Evolutionary conservation across 495 filamentous ascomycete genomes (phyloP), one percentile per base, ranked within the genome.

Genomic region (Tuber microsphaerosporum): DNA sequence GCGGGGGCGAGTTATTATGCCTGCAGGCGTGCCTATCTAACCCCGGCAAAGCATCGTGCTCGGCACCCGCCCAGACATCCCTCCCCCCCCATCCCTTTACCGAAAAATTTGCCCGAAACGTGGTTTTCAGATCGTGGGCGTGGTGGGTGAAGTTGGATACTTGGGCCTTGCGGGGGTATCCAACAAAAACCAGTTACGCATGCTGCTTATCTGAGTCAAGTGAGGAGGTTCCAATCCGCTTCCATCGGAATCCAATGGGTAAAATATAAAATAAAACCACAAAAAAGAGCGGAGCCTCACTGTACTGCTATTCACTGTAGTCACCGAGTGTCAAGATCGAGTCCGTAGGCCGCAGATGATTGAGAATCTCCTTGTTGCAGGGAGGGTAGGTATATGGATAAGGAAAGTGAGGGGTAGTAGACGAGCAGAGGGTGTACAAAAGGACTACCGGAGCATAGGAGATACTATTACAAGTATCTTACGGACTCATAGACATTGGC

Each of bases 21-120:
- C 90, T 90, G 74, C 90, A 92, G 0, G 89, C 89, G 78, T 92
- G 90, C 71, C n/a, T 42, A 37, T 37, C 34, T 0, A 22, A 14
- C 2, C 81, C 83, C 0, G 85, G 84, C 1, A 86, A 76, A 5
- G 84, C 84, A 73, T 86, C 84, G 41, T 85, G 85, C 77, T 85
- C 84, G 1, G 85, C 84, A 34, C 85, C 85, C 78, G 85, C 85
- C 4, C 76, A 79, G 16, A 86, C 73, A 0, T 81, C 61, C 3
- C 81, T 83, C 1, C 84, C 84, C 6, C 41, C 39, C 39, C 39
- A 2, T 41, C 39, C 74, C 46, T 84, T 84, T 43, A 81, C 73
- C 10, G 75, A 80, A 61, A 81, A 84, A 39, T 84, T 76, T 37
- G 84, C 76, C 71, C 85, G 84, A 19, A 86, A 81, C 2, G 85